Conservation (phyloP, 129 eudicot species). For the Arctium lappa region DNA sequence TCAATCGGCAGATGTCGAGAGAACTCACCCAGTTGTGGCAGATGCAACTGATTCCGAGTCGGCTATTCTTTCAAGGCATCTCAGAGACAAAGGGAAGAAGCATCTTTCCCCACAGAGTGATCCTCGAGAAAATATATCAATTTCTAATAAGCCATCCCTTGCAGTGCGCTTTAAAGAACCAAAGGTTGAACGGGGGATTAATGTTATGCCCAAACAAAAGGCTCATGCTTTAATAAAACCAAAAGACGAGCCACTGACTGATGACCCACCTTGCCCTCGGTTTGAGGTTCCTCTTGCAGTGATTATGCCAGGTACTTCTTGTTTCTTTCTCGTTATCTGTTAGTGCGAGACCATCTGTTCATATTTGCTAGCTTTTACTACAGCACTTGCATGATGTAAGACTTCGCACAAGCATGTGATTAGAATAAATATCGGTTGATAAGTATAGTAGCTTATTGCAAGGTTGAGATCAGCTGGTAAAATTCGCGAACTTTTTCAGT, state of each 20-base stretch:
- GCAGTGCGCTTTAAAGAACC: conserved; percentile 25
- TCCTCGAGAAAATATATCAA: conserved; percentile 20
- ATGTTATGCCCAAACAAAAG: conserved; percentile 25
- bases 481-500: too few relatives aligned
- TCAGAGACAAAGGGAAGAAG: conserved; percentile 42
- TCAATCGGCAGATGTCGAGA: conserved; percentile 13
- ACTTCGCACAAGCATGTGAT: neutral
- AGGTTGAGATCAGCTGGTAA: too few relatives aligned
- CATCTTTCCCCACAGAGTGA: conserved; percentile 27
- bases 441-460: too few relatives aligned
- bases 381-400: neutral
- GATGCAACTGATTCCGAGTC: conserved; percentile 12
- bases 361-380: neutral
- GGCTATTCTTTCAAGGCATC: conserved; percentile 16
- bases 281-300: conserved; percentile 43
- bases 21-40: conserved; percentile 6
- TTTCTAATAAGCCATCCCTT: conserved; percentile 28
- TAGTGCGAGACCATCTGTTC: neutral
- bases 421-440: neutral
- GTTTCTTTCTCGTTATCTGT: neutral
- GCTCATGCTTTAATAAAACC: conserved; percentile 36
- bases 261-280: conserved; percentile 24
- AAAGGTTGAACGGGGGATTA: conserved; percentile 9
- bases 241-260: conserved; percentile 55
- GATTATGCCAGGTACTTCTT: conserved; percentile 39